These are phyloP conservation scores for Neurospora sp. DNA, from an alignment of 495 filamentous ascomycete species.

Conservation along the genomic window DNA sequence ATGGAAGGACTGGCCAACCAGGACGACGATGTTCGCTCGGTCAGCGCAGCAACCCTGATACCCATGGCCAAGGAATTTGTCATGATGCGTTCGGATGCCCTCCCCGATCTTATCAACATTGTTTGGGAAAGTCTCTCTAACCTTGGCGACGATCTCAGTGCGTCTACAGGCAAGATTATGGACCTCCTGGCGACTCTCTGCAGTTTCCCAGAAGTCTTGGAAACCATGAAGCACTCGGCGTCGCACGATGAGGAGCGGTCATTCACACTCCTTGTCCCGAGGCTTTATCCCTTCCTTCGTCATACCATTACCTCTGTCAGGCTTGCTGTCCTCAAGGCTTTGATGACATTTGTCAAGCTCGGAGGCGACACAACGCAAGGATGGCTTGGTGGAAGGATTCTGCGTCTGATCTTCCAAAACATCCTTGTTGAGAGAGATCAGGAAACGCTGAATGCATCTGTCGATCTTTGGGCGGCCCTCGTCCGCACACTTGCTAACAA, in stretches of 20 bases:
- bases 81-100: conserved; percentile 60
- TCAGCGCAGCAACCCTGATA: conserved; percentile 92
- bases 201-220: conserved; percentile 83
- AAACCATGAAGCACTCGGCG: conserved; percentile 89
- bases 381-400: conserved; percentile 84
- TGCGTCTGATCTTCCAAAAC: conserved; percentile 89
- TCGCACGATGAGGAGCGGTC: conserved; percentile 72
- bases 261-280: conserved; percentile 83
- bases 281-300: conserved; percentile 89
- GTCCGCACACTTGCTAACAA: conserved; percentile 53
- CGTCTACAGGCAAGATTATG: conserved; percentile 96
- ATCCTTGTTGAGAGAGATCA: conserved; percentile 86
- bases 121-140: conserved; percentile 97
- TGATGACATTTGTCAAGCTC: conserved; percentile 85
- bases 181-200: conserved; percentile 92
- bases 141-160: conserved; percentile 89
- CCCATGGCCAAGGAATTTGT: conserved; percentile 94
- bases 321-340: conserved; percentile 80
- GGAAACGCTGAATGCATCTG: conserved; percentile 59
- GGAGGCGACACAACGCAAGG: conserved; percentile 73
- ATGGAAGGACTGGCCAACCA: conserved; percentile 87
- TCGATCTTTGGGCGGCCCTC: conserved; percentile 79
- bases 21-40: conserved; percentile 93
- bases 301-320: conserved; percentile 96
- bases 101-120: conserved; percentile 77